Percentiles rank a stretch among this genome's conserved stretches.
Evolutionary conservation across 257 asterid species (phyloP).

Genomic region (Solanum sejunctum): DNA sequence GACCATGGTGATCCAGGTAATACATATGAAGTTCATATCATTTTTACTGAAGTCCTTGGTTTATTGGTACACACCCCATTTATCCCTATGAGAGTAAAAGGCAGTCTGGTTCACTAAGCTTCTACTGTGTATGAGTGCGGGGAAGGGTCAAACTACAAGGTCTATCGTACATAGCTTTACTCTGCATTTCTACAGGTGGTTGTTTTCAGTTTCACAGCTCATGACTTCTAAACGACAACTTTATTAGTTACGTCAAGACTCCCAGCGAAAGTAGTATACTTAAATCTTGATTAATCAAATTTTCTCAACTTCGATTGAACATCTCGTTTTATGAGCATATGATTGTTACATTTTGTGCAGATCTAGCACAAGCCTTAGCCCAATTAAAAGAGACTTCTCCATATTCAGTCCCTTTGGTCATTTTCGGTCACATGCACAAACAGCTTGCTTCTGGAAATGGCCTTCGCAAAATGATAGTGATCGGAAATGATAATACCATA

Average conservation of each 20-base stretch:
- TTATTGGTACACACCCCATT: background rate
- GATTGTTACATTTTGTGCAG: slow-evolving; percentile 33
- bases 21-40: background rate
- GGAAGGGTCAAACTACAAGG: background rate
- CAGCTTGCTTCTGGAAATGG: slow-evolving; percentile 54
- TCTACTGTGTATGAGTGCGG: background rate
- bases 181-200: background rate
- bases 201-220: background rate
- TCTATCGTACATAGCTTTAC: background rate
- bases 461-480: slow-evolving; percentile 69
- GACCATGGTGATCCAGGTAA: slow-evolving; percentile 96
- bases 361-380: slow-evolving; percentile 63
- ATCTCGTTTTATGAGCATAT: background rate
- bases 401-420: slow-evolving; percentile 55
- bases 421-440: slow-evolving; percentile 96
- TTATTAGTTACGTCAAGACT: background rate
- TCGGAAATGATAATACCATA: slow-evolving; percentile 45
- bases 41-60: background rate
- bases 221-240: background rate
- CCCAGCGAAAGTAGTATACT: background rate
- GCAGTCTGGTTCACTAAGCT: background rate
- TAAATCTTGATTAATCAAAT: background rate
- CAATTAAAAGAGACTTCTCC: slow-evolving; percentile 42
- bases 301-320: background rate
- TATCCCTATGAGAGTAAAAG: background rate